Evolutionary conservation across 768 basidiomycete species (phyloP).

Genomic region (Lactarius psammicola): DNA sequence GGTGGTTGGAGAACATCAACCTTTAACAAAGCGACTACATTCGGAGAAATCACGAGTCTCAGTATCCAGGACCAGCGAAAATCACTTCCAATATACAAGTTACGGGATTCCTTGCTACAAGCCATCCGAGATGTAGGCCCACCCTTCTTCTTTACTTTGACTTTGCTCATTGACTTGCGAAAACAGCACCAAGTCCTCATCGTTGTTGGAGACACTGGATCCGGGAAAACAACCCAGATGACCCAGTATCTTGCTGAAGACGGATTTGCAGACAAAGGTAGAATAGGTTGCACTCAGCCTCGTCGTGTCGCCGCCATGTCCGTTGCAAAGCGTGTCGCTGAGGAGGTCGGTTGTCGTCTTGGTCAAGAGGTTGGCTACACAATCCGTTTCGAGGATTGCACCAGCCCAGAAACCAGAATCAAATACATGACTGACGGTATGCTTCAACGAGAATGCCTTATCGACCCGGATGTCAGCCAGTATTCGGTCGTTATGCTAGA

Average conservation of each 20-base stretch:
- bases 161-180: slow-evolving; percentile 29
- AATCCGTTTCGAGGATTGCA: slow-evolving; percentile 99
- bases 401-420: slow-evolving; percentile 96
- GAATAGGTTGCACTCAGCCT: slow-evolving; percentile 97
- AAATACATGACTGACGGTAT: slow-evolving; percentile 99
- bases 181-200: slow-evolving; percentile 92
- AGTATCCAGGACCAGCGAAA: slow-evolving; percentile 94
- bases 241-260: slow-evolving; percentile 96
- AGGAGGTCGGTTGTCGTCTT: slow-evolving; percentile 96
- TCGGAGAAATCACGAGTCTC: slow-evolving; percentile 85
- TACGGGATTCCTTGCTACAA: slow-evolving; percentile 83
- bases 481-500: slow-evolving; percentile 98
- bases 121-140: slow-evolving; percentile 84
- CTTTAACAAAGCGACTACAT: slow-evolving; percentile 95
- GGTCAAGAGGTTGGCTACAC: slow-evolving; percentile 98
- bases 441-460: slow-evolving; percentile 94
- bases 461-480: slow-evolving; percentile 89
- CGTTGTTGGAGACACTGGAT: slow-evolving; percentile 97
- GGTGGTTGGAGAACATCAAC: slow-evolving; percentile 84
- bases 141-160: slow-evolving; percentile 12
- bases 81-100: slow-evolving; percentile 91
- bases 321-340: slow-evolving; percentile 96
- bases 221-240: slow-evolving; percentile 99
- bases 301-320: slow-evolving; percentile 99
- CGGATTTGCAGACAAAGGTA: slow-evolving; percentile 86